Base-by-base conservation (phyloP, 1,284 basidiomycete species). In the Fomitopsis pinicola region DNA sequence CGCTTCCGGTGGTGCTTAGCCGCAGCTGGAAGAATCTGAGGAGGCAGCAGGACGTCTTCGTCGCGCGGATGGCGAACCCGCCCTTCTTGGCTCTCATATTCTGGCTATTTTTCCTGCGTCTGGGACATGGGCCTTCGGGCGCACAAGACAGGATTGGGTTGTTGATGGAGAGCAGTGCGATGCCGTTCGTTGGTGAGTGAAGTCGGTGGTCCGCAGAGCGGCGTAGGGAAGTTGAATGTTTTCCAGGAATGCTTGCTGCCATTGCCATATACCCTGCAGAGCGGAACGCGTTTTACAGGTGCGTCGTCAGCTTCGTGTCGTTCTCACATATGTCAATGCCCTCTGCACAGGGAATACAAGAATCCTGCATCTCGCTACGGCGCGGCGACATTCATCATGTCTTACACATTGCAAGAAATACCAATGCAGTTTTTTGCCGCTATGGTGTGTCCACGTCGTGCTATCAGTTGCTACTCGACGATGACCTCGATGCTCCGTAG, bases 181-280 rank as follows among this genome's bases (percentile, higher is more conserved):
- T 53, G 50, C 50, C 50, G 12, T 53, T 53, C 14, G 50, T 53
- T 35, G 50, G 50, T 53, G 50, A 36, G 50, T 53, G 33, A 28
- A 46, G 28, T 28, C 10, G 48, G 14, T 28, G 5, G 22, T 36
- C 28, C 3, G 10, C 1, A 2, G 14, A 8, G 26, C n/a, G 19
- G 9, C n/a, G 8, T 9, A 53, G 50, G 17, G 6, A 33, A 6
- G 30, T 14, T 53, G 15, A 53, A 4, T 8, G n/a, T 14, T 14
- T 19, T 14, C 6, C 15, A 53, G 50, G 50, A 14, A 53, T 53
- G 50, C 50, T 53, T 36, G 50, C 50, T 17, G 28, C 50, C 17
- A 53, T 53, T 53, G 50, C 50, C 7, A 53, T 53, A 53, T 53
- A 53, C 15, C 50, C 50, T 53, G 50, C 50, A 7, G 50, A 53